A percentile compares a stretch with the other conserved stretches of the same genome.
These are phyloP conservation scores for Trametes meyenii DNA, from an alignment of 768 basidiomycete species.

Conservation along the genomic window DNA sequence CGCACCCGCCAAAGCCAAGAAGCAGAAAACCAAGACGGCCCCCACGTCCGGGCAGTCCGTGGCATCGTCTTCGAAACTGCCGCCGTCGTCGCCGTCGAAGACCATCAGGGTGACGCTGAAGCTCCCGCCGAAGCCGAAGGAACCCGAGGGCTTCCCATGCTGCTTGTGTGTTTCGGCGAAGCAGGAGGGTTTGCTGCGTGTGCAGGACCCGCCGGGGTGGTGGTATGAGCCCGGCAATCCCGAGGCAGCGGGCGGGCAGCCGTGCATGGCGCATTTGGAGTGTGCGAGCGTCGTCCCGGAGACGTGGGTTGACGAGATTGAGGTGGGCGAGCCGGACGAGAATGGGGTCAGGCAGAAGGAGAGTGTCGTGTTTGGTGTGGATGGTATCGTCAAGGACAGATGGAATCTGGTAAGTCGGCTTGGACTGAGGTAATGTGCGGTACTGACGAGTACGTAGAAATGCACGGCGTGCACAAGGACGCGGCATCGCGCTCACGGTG, in stretches of 20 bases:
- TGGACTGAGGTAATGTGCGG: neutral
- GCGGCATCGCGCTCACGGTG: slow-evolving; percentile 68
- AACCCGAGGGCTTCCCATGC: slow-evolving; percentile 62
- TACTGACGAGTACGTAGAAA: slow-evolving; percentile 58
- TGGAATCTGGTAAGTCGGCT: slow-evolving; percentile 80
- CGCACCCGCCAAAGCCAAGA: slow-evolving; percentile 49
- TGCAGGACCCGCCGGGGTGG: slow-evolving; percentile 66
- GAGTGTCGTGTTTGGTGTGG: slow-evolving; percentile 78
- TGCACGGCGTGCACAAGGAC: slow-evolving; percentile 82
- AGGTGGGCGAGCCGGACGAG: slow-evolving; percentile 34
- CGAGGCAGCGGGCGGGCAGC: slow-evolving; percentile 43
- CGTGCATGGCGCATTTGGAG: slow-evolving; percentile 66
- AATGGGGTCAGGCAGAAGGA: slow-evolving; percentile 44
- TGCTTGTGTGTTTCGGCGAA: slow-evolving; percentile 65
- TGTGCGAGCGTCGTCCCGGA: slow-evolving; percentile 87
- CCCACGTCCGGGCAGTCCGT: slow-evolving; percentile 3
- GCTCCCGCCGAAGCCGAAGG: slow-evolving; percentile 62
- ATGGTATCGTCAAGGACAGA: slow-evolving; percentile 85
- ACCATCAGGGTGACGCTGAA: slow-evolving; percentile 61
- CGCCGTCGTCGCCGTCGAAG: slow-evolving; percentile 13
- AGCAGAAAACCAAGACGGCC: slow-evolving; percentile 41
- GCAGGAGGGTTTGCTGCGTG: slow-evolving; percentile 58
- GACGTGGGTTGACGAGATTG: slow-evolving; percentile 84
- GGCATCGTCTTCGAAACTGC: slow-evolving; percentile 12
- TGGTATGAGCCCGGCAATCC: slow-evolving; percentile 33